These are phyloP conservation scores for Ceraceosorus guamensis DNA, from an alignment of 1,284 basidiomycete genomes.

Conservation along the genomic window DNA sequence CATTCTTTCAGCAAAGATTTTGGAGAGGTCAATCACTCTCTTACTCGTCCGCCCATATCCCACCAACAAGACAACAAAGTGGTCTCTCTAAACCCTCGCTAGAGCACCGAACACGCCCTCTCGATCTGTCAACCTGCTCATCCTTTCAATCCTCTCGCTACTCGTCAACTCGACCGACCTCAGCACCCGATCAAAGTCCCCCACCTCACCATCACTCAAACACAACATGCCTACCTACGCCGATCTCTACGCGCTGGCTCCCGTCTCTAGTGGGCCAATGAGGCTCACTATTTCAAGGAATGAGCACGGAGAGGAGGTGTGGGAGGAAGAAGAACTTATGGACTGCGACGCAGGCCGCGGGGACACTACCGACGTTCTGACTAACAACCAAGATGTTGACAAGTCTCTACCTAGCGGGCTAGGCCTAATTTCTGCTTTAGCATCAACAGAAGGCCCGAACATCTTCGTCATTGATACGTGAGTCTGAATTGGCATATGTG, in stretches of 20 bases:
- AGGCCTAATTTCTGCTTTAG: not conserved
- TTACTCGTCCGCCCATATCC: too few relatives aligned
- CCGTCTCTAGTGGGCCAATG: not conserved
- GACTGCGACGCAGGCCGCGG: not conserved
- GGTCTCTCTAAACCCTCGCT: too few relatives aligned
- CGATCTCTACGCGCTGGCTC: not conserved
- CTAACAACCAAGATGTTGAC: not conserved
- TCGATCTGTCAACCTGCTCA: too few relatives aligned
- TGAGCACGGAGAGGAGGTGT: not conserved
- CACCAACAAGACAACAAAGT: too few relatives aligned
- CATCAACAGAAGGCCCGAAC: not conserved
- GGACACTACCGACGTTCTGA: too few relatives aligned
- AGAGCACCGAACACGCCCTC: too few relatives aligned
- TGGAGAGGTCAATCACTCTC: too few relatives aligned
- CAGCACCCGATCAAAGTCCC: too few relatives aligned
- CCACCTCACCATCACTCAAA: too few relatives aligned
- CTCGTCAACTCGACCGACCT: too few relatives aligned
- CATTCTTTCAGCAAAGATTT: too few relatives aligned
- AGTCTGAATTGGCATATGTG: not conserved
- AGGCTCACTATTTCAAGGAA: not conserved
- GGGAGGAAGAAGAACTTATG: not conserved
- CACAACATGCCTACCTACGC: not conserved
- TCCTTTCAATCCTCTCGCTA: too few relatives aligned
- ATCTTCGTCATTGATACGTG: not conserved
- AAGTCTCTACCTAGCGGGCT: not conserved